phyloP scores from a whole-genome alignment of 371 early-diverging fungal species.

The Mucor plumbeus region DNA sequence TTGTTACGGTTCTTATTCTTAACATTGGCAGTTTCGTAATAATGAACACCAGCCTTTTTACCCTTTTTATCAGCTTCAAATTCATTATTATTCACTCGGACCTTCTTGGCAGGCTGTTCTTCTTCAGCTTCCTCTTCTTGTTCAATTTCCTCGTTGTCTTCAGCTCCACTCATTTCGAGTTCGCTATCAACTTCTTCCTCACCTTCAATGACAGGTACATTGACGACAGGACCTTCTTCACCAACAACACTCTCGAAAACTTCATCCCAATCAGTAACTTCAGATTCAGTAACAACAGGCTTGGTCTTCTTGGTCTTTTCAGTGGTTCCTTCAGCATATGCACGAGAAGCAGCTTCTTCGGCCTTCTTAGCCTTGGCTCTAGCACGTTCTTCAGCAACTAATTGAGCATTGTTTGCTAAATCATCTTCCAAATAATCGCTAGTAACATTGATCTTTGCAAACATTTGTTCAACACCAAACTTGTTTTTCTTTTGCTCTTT shows the following conservation, averaged over 20 bases:
- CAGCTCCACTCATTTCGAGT: constrained; percentile 60
- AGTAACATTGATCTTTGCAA: constrained; percentile 83
- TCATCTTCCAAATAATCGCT: constrained; percentile 81
- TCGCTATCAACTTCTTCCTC: constrained; percentile 61
- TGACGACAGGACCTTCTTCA: constrained; percentile 65
- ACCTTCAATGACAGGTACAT: constrained; percentile 41
- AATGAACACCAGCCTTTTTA: constrained; percentile 83
- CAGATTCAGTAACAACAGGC: constrained; percentile 47
- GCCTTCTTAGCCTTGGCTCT: constrained; percentile 53
- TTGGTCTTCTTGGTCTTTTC: constrained; percentile 22
- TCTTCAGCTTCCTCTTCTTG: constrained; percentile 23
- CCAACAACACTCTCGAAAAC: constrained; percentile 84
- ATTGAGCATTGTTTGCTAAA: constrained; percentile 65
- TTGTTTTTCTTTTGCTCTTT: constrained; percentile 43
- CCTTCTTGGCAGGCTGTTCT: constrained; percentile 35
- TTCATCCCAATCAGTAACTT: constrained; percentile 87
- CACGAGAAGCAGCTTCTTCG: constrained; percentile 39
- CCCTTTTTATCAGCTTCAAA: constrained; percentile 52
- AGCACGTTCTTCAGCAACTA: constrained; percentile 55
- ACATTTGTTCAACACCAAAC: constrained; percentile 76
- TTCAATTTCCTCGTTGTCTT: constrained; percentile 38
- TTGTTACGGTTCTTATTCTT: constrained; percentile 91
- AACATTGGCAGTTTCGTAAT: constrained; percentile 89
- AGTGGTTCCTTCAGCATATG: constrained; percentile 11
- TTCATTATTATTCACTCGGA: constrained; percentile 40